Percentiles rank a stretch among this genome's conserved stretches.
phyloP scores from a whole-genome alignment of 1,139 yeast genomes.

The Yamadazyma friedrichii region DNA sequence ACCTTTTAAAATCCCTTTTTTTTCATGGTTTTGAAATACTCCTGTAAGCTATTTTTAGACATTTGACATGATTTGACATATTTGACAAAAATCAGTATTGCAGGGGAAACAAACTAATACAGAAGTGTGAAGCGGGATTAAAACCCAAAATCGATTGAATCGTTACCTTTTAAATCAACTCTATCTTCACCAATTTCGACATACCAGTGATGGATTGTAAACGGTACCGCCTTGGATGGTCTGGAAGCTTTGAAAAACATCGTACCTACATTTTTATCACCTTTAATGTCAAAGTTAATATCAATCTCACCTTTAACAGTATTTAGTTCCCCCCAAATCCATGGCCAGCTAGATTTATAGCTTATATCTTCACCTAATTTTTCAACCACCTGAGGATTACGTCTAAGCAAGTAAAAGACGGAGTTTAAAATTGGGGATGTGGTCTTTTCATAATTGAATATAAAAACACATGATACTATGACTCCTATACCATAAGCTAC shows the following conservation, averaged over 20 bases:
- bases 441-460: conserved; percentile 89
- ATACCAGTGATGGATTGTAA: conserved; percentile 59
- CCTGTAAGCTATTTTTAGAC: no score
- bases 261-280: conserved; percentile 52
- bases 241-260: conserved; percentile 61
- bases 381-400: conserved; percentile 67
- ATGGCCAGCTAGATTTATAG: conserved; percentile 72
- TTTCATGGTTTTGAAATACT: no score
- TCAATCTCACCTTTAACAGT: conserved; percentile 81
- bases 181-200: conserved; percentile 39
- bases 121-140: no score
- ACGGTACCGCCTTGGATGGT: conserved; percentile 53
- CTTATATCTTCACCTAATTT: conserved; percentile 74
- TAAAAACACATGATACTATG: conserved; percentile 62
- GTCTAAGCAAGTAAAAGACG: conserved; percentile 80
- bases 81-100: background rate
- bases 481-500: conserved; percentile 62
- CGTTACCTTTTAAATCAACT: conserved; percentile 42
- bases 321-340: conserved; percentile 85
- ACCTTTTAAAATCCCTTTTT: no score
- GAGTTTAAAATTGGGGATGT: conserved; percentile 85
- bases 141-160: conserved; percentile 8
- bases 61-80: no score
- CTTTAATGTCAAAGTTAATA: conserved; percentile 67
- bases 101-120: no score